Base-by-base conservation (phyloP, 495 filamentous ascomycete genomes). In the Xylaria curta region DNA sequence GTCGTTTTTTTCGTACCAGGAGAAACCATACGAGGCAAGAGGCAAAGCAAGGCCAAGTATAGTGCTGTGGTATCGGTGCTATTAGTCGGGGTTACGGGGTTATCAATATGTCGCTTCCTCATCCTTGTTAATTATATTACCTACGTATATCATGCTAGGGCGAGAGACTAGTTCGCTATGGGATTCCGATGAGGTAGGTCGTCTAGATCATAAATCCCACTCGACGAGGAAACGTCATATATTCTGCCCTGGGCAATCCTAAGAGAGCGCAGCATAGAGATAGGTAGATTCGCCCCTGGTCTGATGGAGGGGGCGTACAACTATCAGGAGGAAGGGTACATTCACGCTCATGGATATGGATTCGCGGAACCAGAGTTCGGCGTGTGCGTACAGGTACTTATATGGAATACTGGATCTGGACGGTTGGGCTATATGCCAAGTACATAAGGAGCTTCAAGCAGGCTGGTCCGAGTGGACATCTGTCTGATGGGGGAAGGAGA, bases 401-500 rank as follows among this genome's bases (percentile, higher is more conserved):
- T 26, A 60, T 10, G 61, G 49, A 59, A 31, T 19, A 36, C n/a
- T 36, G 28, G 44, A 26, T 47, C 44, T 33, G 47, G 47, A 53
- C 47, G 36, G 44, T 60, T 9, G 62, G 69, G 36, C 36, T 71
- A 26, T 53, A 19, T 36, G 63, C 63, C 47, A 65, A 53, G 69
- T 38, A 65, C 58, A 44, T 38, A 42, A 47, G 68, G 13, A 28
- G 33, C 19, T 46, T 44, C 24, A 8, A 66, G 13, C 42, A 12
- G n/a, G 24, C 26, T 66, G 6, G 31, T 66, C 51, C 28, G 61
- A 24, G 61, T 71, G 51, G 61, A 10, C 36, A 59, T 71, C 62
- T 60, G 47, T 71, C 53, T 60, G 62, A 64, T 51, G 74, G 67
- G 75, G 66, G 69, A 60, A 9, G 5, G 31, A 38, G 61, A 51